phyloP scores from a whole-genome alignment of 23 red algal genomes.

The Pyropia haitanensis region DNA sequence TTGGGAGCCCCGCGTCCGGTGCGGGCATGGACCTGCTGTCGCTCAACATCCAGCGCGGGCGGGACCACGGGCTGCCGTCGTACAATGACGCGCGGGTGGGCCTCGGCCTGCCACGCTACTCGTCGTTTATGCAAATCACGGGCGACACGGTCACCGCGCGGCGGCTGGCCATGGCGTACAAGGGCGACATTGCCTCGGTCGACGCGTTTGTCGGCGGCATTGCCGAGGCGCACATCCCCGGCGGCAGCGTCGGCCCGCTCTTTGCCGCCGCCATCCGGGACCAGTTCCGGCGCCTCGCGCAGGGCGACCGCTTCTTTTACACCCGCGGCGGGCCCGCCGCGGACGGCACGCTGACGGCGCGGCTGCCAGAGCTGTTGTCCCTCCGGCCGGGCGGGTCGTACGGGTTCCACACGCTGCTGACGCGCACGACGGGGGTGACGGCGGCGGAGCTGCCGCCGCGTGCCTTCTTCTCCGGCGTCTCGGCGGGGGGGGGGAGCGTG shows the following conservation, averaged over 20 bases:
- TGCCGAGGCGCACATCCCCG: slow-evolving; percentile 33
- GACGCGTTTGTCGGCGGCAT: slow-evolving; percentile 43
- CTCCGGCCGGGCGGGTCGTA: too few species aligned
- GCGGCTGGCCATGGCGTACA: neutral
- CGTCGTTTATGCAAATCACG: neutral
- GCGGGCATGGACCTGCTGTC: slow-evolving; percentile 15
- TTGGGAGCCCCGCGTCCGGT: neutral
- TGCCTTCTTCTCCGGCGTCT: too few species aligned
- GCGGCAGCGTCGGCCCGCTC: slow-evolving; percentile 22
- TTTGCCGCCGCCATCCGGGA: slow-evolving; percentile 9
- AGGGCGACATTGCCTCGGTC: slow-evolving; percentile 2
- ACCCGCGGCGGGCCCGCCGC: too few species aligned
- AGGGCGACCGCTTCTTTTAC: slow-evolving; percentile 64
- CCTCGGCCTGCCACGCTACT: slow-evolving; percentile 9
- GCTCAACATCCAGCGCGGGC: slow-evolving; percentile 24
- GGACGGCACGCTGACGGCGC: too few species aligned
- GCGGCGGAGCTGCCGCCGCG: too few species aligned
- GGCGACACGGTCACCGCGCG: neutral
- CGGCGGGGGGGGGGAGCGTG: too few species aligned
- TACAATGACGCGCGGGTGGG: slow-evolving; percentile 23
- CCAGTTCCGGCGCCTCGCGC: slow-evolving; percentile 29
- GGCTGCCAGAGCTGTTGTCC: too few species aligned
- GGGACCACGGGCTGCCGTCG: slow-evolving; percentile 18
- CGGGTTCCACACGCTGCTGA: too few species aligned
- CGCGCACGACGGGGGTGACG: too few species aligned